Base-by-base conservation (phyloP, 2,329 filamentous ascomycete genomes). In the Pyrenophora graminea region DNA sequence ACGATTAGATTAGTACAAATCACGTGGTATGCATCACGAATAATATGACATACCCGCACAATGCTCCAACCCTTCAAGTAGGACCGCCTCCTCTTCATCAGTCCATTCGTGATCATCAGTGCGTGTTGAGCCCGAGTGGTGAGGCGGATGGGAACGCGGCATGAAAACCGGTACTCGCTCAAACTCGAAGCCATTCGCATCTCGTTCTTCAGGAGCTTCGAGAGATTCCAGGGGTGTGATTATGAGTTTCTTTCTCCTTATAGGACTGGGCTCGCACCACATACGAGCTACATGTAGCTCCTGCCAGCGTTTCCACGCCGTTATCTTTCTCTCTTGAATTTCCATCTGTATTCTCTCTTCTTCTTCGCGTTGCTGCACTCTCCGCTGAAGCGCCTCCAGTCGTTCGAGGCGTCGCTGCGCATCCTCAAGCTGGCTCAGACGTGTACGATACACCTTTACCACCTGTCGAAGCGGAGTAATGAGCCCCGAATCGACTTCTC, bases 111-210 rank as follows among this genome's bases (percentile, higher is more conserved):
- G 40, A 5, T 53, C 43, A 2, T 59, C 53, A 13, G 43, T n/a
- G 8, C 57, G 18, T 13, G 59, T 45, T 1, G 59, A 48, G 10
- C 42, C 23, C 17, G 52, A 48, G 25, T 46, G 52, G 8, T 50
- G 47, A 2, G 56, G 61, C 6, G 55, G 66, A 33, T 58, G 58
- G 2, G 60, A 66, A n/a, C 71, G 71, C 12, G 68, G 38, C 4
- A 62, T 67, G 53, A 79, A 75, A 4, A 73, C 48, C 1, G 71
- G 57, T 1, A 75, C 37, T 4, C 77, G 73, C 42, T 74, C 69
- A 41, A 78, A 77, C 0, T 46, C 46, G 0, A 66, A 25, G 5
- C 76, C 77, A 45, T 77, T 74, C 0, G 71, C 67, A 41, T 79
- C 76, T 19, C 58, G 51, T 15, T 73, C 69, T 3, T 58, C 61